phyloP scores from a whole-genome alignment of 495 filamentous ascomycete genomes.

The Podospora bellae-mahoneyi region DNA sequence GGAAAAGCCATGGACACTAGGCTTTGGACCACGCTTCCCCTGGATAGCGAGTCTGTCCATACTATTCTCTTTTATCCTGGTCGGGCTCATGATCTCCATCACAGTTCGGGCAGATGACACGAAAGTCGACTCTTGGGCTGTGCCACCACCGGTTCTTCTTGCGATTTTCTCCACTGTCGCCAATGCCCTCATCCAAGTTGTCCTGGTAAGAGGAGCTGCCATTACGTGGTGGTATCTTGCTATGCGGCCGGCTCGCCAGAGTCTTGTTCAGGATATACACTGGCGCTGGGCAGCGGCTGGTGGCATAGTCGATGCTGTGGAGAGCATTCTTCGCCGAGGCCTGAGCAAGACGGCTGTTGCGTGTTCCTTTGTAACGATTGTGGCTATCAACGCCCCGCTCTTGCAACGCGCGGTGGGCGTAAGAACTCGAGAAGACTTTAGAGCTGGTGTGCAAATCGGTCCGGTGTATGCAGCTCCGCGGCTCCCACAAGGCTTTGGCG shows the following conservation, averaged over 20 bases:
- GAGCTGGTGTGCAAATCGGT: background rate
- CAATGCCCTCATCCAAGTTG: background rate
- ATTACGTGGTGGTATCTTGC: background rate
- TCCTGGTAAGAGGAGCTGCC: background rate
- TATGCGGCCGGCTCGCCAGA: background rate
- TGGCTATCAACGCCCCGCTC: background rate
- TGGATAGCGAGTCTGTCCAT: background rate
- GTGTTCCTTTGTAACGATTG: background rate
- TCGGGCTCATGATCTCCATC: background rate
- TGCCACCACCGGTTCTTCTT: background rate
- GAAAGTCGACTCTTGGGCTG: background rate
- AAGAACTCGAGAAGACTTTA: background rate
- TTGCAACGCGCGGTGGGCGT: background rate
- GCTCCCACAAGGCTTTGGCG: background rate
- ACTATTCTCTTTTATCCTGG: background rate
- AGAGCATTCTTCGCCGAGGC: background rate
- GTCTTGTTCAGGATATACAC: background rate
- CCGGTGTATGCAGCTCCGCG: background rate
- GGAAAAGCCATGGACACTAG: background rate
- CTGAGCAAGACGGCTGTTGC: slow-evolving; percentile 1
- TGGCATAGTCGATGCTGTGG: background rate
- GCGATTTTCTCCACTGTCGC: background rate
- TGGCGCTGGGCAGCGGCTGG: slow-evolving; percentile 1
- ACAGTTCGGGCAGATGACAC: background rate
- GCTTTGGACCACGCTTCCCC: background rate